Evolutionary conservation across 768 basidiomycete genomes (phyloP), one percentile per base, ranked within the genome.

Genomic region (Kwoniella newhampshirensis): DNA sequence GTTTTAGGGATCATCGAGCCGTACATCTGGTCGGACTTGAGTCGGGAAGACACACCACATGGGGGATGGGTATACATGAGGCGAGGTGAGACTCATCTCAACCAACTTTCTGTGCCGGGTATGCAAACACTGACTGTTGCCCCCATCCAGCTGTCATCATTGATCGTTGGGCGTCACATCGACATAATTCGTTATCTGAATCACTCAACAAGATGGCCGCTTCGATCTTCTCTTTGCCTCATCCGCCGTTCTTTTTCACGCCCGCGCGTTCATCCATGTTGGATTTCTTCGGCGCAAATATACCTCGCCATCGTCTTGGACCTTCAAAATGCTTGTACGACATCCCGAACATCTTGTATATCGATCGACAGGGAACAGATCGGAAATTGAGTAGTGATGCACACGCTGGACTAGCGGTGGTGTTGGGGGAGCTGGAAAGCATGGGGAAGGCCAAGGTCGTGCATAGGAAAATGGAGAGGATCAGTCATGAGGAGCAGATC

Each of bases 331-430:
- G 48, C 1, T 35, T 55, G 6, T 41, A 40, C 15, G 45, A 44
- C 3, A 25, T 50, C 35, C 53, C 63, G 27, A 62, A 62, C 49
- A 83, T 89, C 57, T 86, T 85, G 9, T 90, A 90, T 66, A 83
- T 90, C 57, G 83, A 82, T 54, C 80, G 89, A 28, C 88, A 89
- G 75, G 76, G 76, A n/a, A 79, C 77, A 4, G 52, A 79, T 18
- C 76, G 83, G 18, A 73, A 85, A 54, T 59, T 76, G 30, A 59
- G 51, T n/a, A 56, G 60, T 3, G 73, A 67, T 32, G 84, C 86
- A 59, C 86, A 89, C 62, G 75, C 78, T 0, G 74, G 64, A 13
- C 73, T 89, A 37, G 83, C 88, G 2, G 53, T 49, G 2, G 60
- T 66, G 0, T 49, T 77, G 13, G 51, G 80, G 46, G 81, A 80